Evolutionary conservation across 1,284 basidiomycete genomes (phyloP), one percentile per base, ranked within the genome.

Genomic region (Gomphus sp.): DNA sequence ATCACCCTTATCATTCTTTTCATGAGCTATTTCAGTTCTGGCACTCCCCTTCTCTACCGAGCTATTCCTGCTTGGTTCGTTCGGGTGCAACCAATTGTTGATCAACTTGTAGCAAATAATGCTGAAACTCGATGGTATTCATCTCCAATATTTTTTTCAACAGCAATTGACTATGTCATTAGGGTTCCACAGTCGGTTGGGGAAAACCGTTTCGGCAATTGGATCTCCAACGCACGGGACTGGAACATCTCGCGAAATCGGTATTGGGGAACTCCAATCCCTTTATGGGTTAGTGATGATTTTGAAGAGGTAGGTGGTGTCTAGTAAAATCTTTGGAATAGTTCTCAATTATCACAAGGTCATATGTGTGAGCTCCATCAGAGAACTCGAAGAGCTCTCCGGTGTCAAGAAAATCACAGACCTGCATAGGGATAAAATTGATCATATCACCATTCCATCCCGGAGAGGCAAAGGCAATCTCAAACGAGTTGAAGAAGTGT

Each of bases 241-340:
- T 99, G 97, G 97, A 99, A 98, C 71, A 81, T 99, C 64, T 97
- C 94, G n/a, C 82, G 97, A 64, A 99, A 99, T 78, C 84, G 97
- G 61, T 99, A 98, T 73, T 99, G 96, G 96, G 97, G 96, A 49
- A 99, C 96, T 7, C 97, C 97, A 7, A 87, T 99, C 62, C 97
- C 97, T 9, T 76, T 99, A 41, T 99, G 97, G 97, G 93, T 80
- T 36, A 95, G 90, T 67, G 93, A 96, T 2, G 96, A 99, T 72
- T 78, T 85, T 67, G 82, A 95, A 70, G 97, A 99, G 81, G 91
- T 89, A 9, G 2, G 36, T 16, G 31, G 39, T 16, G 18, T 10
- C 3, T 9, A 12, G 45, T 25, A 8, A 47, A 25, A 18, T 37
- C 4, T 6, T 39, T 25, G n/a, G 12, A 12, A 11, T 12, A 41